Conservation (phyloP, 306 rosid species). For the Mucuna pruriens region DNA sequence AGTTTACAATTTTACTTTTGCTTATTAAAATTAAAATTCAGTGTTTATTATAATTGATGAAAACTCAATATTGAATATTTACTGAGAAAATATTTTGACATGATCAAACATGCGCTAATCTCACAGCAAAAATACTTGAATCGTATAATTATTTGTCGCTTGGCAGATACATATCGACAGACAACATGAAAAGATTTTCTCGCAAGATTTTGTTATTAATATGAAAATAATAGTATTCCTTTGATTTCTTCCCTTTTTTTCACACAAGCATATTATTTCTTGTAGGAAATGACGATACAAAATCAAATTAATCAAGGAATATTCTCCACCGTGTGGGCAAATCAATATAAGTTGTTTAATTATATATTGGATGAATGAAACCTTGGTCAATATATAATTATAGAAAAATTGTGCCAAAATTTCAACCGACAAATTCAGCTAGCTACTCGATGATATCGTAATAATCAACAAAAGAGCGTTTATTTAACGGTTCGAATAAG, state of each 20-base stretch:
- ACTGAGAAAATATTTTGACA: background rate
- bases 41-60: background rate
- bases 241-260: background rate
- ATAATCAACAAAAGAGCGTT: slow-evolving; percentile 28
- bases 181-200: background rate
- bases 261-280: slow-evolving; percentile 14
- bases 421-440: slow-evolving; percentile 32
- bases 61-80: background rate
- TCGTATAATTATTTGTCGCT: background rate
- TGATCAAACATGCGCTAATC: background rate
- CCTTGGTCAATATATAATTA: slow-evolving; percentile 10
- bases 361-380: slow-evolving; percentile 19
- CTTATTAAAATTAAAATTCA: background rate
- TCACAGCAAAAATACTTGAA: background rate
- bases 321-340: slow-evolving; percentile 10
- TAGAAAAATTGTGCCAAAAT: slow-evolving; percentile 18
- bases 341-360: slow-evolving; percentile 8
- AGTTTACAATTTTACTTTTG: background rate
- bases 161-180: background rate
- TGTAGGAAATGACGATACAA: slow-evolving; percentile 5
- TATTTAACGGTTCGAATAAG: slow-evolving; percentile 19
- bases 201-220: background rate
- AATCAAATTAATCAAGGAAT: background rate
- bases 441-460: slow-evolving; percentile 1
- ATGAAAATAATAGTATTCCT: background rate